phyloP scores from a whole-genome alignment of 1,284 basidiomycete genomes.

The Trametes sp. region DNA sequence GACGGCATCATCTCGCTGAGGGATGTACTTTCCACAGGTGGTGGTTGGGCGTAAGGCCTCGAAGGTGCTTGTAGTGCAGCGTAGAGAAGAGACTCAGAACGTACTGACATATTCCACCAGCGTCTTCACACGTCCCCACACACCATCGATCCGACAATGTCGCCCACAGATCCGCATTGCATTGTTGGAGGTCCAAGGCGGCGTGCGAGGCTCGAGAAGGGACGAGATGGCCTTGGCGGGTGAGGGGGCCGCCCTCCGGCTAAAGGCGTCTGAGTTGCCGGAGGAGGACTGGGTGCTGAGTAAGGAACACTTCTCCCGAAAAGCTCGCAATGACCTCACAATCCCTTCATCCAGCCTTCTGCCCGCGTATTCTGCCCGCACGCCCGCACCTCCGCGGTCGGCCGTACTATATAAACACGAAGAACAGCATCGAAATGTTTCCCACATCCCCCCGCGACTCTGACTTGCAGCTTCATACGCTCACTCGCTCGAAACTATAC shows the following conservation, averaged over 20 bases:
- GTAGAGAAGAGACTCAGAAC: too few relatives aligned
- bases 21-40: too few relatives aligned
- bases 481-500: not conserved
- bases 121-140: too few relatives aligned
- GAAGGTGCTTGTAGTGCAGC: too few relatives aligned
- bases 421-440: not conserved
- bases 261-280: not conserved
- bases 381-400: not conserved
- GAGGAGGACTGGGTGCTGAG: not conserved
- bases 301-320: conserved; percentile 7
- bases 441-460: not conserved
- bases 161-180: too few relatives aligned
- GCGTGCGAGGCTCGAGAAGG: not conserved
- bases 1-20: too few relatives aligned
- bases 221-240: not conserved
- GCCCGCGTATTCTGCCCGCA: not conserved
- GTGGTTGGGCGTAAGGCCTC: too few relatives aligned
- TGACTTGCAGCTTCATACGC: not conserved
- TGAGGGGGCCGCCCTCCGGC: not conserved
- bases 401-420: not conserved
- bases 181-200: too few relatives aligned
- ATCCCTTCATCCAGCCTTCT: not conserved
- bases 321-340: not conserved
- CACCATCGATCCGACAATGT: too few relatives aligned
- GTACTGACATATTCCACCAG: too few relatives aligned